A percentile compares a stretch with the other conserved stretches of the same genome.
These are phyloP conservation scores for Neurospora sp. DNA, from an alignment of 2,329 filamentous ascomycete species.

Conservation along the genomic window DNA sequence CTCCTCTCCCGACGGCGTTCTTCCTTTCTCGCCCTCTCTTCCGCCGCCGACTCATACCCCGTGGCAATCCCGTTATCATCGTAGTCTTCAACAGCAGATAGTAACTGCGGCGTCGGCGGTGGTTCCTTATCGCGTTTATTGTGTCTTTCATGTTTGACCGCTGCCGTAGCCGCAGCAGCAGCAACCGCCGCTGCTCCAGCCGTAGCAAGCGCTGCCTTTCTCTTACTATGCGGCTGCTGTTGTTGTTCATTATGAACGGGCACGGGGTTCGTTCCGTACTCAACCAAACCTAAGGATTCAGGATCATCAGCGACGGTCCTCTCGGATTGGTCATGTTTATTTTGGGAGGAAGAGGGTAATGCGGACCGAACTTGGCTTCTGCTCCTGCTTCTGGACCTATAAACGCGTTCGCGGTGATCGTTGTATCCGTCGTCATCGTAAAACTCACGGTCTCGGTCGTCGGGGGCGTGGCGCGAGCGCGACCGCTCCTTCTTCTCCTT, in stretches of 20 bases:
- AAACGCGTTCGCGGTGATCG: slow-evolving; percentile 27
- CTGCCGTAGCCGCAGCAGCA: not conserved
- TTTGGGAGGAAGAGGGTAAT: slow-evolving; percentile 34
- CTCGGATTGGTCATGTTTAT: not conserved
- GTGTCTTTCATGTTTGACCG: not conserved
- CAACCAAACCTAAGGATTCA: slow-evolving; percentile 55
- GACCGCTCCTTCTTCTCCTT: slow-evolving; percentile 49
- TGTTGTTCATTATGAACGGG: slow-evolving; percentile 22
- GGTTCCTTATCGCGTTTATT: not conserved
- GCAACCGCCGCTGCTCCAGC: not conserved
- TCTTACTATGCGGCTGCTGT: not conserved
- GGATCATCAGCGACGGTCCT: slow-evolving; percentile 36
- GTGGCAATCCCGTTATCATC: not conserved
- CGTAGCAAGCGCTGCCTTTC: not conserved
- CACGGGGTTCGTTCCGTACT: slow-evolving; percentile 53
- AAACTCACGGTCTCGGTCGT: slow-evolving; percentile 18
- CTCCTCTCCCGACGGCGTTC: slow-evolving; percentile 27
- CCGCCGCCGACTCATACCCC: slow-evolving; percentile 38
- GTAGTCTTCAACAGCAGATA: not conserved
- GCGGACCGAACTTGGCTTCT: slow-evolving; percentile 29
- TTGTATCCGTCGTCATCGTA: slow-evolving; percentile 22
- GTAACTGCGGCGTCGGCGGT: not conserved
- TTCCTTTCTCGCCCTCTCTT: slow-evolving; percentile 31
- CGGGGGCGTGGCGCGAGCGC: slow-evolving; percentile 23
- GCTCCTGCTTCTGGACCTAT: slow-evolving; percentile 25